Evolutionary conservation across 441 rosid genomes (phyloP).

Genomic region (Adansonia rubrostipa): DNA sequence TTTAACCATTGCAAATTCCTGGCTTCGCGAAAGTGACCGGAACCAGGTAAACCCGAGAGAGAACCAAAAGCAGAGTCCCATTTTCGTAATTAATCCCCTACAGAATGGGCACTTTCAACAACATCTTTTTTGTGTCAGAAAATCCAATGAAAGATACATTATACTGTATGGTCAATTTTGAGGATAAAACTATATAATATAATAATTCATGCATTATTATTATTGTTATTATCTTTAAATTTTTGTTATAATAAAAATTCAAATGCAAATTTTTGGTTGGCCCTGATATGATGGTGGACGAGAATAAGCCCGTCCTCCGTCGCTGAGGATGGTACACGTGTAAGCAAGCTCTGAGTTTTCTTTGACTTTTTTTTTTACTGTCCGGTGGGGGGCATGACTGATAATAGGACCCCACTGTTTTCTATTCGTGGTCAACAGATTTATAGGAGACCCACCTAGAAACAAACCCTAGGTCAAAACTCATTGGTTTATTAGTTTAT

Average conservation of each 20-base stretch:
- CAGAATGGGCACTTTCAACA: too few species aligned
- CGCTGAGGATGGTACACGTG: conserved; percentile 36
- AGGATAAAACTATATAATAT: too few species aligned
- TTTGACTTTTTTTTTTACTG: conserved; percentile 27
- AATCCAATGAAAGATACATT: conserved; percentile 38
- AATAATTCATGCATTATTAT: too few species aligned
- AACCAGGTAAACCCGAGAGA: too few species aligned
- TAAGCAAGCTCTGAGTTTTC: conserved; percentile 9
- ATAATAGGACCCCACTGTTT: conserved; percentile 24
- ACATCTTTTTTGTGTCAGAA: too few species aligned
- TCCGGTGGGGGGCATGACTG: conserved; percentile 7
- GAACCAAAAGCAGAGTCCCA: too few species aligned
- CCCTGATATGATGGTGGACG: conserved; percentile 8
- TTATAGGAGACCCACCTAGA: conserved; percentile 35
- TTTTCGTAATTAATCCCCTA: too few species aligned
- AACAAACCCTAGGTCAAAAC: conserved; percentile 37
- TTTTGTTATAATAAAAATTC: too few species aligned
- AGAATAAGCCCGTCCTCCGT: conserved; percentile 30
- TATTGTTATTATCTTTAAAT: too few species aligned
- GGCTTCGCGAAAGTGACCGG: too few species aligned
- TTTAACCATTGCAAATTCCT: too few species aligned
- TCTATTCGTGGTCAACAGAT: conserved; percentile 34
- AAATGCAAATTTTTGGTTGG: too few species aligned
- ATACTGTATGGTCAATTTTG: not conserved
- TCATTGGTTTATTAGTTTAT: conserved; percentile 17